Evolutionary conservation across 2,329 filamentous ascomycete genomes (phyloP).

Genomic region (Acephala macrosclerotiorum): DNA sequence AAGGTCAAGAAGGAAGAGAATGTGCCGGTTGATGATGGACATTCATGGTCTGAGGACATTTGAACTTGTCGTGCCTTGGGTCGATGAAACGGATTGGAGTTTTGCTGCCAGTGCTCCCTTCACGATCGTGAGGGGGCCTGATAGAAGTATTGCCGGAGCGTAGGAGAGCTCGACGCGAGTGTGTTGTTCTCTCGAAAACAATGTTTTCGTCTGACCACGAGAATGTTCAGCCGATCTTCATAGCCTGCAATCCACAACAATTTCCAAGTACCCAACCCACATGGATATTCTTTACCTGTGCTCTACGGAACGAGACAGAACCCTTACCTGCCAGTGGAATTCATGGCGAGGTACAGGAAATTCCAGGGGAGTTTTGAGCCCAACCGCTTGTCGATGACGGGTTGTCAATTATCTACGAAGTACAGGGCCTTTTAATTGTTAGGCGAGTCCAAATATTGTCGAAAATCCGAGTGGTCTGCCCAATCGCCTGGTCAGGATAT

Average conservation of each 20-base stretch:
- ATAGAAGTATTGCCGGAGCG: background rate
- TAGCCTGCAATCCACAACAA: background rate
- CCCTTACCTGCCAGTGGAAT: background rate
- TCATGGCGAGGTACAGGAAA: background rate
- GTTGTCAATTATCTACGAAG: background rate
- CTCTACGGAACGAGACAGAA: too few species aligned
- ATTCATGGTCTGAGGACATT: slow-evolving; percentile 29
- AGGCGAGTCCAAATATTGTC: too few species aligned
- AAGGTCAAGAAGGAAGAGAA: slow-evolving; percentile 22
- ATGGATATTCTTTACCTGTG: background rate
- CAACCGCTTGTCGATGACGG: background rate
- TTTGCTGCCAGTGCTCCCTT: slow-evolving; percentile 29
- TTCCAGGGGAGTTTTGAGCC: background rate
- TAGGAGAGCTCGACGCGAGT: background rate
- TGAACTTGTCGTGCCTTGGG: slow-evolving; percentile 29
- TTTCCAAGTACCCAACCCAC: background rate
- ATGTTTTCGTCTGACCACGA: background rate
- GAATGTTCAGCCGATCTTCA: background rate
- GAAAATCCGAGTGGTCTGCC: too few species aligned
- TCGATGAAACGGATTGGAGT: slow-evolving; percentile 28
- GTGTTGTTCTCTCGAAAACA: background rate
- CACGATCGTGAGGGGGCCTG: slow-evolving; percentile 21
- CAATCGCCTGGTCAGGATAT: too few species aligned
- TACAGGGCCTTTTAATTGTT: too few species aligned
- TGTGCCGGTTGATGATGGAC: slow-evolving; percentile 32